Conservation (phyloP, 179 eudicot species). For the Silene coronaria region DNA sequence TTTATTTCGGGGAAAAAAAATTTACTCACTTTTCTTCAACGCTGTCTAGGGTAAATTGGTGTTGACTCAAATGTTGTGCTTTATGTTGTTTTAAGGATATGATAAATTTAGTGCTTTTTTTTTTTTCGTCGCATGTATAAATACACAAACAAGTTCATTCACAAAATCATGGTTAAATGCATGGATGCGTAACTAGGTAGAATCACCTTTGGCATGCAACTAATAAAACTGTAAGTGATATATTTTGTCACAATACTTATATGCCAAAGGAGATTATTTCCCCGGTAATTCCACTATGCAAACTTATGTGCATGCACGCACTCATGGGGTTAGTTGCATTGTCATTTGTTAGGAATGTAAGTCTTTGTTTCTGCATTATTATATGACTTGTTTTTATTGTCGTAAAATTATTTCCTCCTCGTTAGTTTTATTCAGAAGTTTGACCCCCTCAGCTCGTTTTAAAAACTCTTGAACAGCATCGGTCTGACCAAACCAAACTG, state of each 20-base stretch:
- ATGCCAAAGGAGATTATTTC: constrained; percentile 6
- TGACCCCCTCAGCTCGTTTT: too few relatives aligned
- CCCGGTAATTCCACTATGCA: not conserved
- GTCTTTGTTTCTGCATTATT: not conserved
- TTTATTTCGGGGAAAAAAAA: not conserved
- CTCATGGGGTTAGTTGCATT: not conserved
- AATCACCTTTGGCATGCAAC: constrained; percentile 5
- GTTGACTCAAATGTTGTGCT: not conserved
- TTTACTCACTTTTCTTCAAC: not conserved
- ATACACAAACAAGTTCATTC: not conserved
- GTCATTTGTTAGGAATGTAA: not conserved
- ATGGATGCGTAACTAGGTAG: not conserved
- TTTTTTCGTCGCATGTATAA: not conserved
- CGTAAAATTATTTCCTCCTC: too few relatives aligned
- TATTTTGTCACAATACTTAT: not conserved
- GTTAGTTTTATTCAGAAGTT: too few relatives aligned
- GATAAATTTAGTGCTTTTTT: not conserved
- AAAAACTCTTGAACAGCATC: too few relatives aligned
- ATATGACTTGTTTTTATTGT: not conserved
- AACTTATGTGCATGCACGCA: too few relatives aligned
- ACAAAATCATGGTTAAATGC: not conserved
- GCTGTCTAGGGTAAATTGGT: not conserved
- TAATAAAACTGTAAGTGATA: not conserved
- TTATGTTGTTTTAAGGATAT: not conserved
- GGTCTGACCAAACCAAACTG: constrained; percentile 8